Evolutionary conservation across 805 yeast species (phyloP), one percentile per base, ranked within the genome.

Genomic region (Dipodascus geniculatus): DNA sequence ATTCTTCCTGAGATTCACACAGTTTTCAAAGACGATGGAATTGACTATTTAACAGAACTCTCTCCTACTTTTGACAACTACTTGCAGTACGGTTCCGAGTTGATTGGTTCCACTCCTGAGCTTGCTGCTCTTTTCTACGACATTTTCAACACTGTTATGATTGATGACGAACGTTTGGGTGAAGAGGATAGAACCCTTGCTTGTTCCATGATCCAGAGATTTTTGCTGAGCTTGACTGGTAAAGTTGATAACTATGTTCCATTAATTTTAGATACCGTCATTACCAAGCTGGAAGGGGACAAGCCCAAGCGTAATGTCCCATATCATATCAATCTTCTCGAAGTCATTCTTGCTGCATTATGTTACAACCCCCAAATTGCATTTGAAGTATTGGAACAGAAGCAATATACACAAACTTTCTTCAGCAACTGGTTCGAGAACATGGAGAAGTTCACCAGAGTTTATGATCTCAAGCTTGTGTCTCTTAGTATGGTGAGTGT

Each of bases 381-480:
- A 0, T 63, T 90, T 53, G 65, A 69, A 17, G 63, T 74, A 3
- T 69, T 90, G 56, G 72, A 74, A 55, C 72, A 74, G 50, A 63
- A 66, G 16, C 68, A 73, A 17, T 71, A 73, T 49, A 64, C 81
- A 3, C 74, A 75, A 35, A 60, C 69, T 14, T 79, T 87, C 60
- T 78, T 90, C 61, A 73, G 73, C 23, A 65, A 73, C 52, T 88
- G 96, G 96, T 78, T 85, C 62, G 71, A 75, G 20, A 60, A 74
- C 8, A 69, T 81, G 42, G 77, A 81, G 2, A 69, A 71, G 23
- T 74, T 84, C 60, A 75, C 75, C 22, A 73, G 95, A 56, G 95
- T 87, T 1, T 86, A 77, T 62, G 98, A 91, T 68, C 74, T 87
- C 65, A 90, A 89, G 67, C 68, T 91, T 48, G 80, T 87, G 0